Evolutionary conservation across 2,329 filamentous ascomycete species (phyloP).

Genomic region (Xylaria sp.): DNA sequence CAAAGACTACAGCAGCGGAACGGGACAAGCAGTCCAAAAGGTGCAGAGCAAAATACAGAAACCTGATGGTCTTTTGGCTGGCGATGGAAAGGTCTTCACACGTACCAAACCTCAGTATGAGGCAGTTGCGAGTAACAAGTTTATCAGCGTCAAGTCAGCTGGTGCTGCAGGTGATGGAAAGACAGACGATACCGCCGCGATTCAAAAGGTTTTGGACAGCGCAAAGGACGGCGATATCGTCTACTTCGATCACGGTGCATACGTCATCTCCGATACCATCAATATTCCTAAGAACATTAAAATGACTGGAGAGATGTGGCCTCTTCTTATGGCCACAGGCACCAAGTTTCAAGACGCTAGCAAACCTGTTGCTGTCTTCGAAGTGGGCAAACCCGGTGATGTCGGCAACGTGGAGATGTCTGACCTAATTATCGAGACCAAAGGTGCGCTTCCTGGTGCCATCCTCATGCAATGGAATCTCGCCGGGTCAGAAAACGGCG

Average conservation of each 20-base stretch:
- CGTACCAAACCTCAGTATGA: conserved; percentile 92
- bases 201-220: conserved; percentile 80
- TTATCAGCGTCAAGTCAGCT: conserved; percentile 82
- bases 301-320: conserved; percentile 93
- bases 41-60: conserved; percentile 66
- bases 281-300: conserved; percentile 80
- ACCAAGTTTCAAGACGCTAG: conserved; percentile 75
- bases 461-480: conserved; percentile 95
- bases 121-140: conserved; percentile 70
- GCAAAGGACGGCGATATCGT: conserved; percentile 72
- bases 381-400: conserved; percentile 82
- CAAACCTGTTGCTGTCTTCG: conserved; percentile 85
- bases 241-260: conserved; percentile 80
- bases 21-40: conserved; percentile 68
- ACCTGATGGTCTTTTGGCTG: conserved; percentile 70
- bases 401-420: conserved; percentile 85
- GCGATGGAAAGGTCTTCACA: conserved; percentile 76
- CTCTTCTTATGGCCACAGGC: conserved; percentile 86
- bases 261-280: conserved; percentile 75
- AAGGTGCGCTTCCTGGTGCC: conserved; percentile 84
- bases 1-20: conserved; percentile 69
- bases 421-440: conserved; percentile 86
- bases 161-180: conserved; percentile 89
- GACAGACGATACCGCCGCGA: conserved; percentile 86
- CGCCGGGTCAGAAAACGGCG: conserved; percentile 71